Evolutionary conservation across 2,329 filamentous ascomycete species (phyloP).

Genomic region (Aspergillus pseudotamarii): DNA sequence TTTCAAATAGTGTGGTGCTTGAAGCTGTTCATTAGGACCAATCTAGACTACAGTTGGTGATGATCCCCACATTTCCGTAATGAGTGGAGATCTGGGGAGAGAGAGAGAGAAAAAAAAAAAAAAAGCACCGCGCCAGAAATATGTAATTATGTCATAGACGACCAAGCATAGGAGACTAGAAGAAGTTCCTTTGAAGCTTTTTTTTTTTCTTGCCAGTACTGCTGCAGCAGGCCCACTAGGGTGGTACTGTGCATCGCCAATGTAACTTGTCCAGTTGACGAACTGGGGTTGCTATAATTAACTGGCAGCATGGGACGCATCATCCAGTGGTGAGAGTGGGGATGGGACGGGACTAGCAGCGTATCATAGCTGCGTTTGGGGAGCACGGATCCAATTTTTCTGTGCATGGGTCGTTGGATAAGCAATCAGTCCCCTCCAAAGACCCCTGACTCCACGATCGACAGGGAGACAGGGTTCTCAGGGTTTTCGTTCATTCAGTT

Average conservation of each 20-base stretch:
- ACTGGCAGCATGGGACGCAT: neutral
- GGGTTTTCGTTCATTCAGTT: neutral
- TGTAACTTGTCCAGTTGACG: neutral
- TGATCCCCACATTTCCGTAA: neutral
- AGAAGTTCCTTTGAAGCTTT: neutral
- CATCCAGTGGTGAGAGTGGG: neutral
- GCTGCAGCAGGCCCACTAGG: neutral
- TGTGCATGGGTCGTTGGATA: neutral
- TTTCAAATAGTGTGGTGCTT: no score
- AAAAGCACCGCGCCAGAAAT: neutral
- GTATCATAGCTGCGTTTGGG: neutral
- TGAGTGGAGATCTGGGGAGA: neutral
- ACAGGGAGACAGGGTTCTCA: neutral
- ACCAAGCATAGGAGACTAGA: neutral
- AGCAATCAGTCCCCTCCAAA: neutral
- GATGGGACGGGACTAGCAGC: neutral
- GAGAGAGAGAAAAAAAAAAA: neutral
- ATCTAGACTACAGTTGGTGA: no score
- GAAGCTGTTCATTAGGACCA: no score
- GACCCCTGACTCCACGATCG: conserved; percentile 2
- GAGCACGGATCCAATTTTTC: neutral
- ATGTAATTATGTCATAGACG: neutral
- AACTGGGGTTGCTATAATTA: neutral
- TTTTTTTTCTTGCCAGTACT: neutral
- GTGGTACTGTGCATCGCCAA: neutral